A percentile compares a stretch with the other conserved stretches of the same genome.
Evolutionary conservation across 352 stramenopile species (phyloP).

Genomic region (Globisporangium rhizosaccharum): DNA sequence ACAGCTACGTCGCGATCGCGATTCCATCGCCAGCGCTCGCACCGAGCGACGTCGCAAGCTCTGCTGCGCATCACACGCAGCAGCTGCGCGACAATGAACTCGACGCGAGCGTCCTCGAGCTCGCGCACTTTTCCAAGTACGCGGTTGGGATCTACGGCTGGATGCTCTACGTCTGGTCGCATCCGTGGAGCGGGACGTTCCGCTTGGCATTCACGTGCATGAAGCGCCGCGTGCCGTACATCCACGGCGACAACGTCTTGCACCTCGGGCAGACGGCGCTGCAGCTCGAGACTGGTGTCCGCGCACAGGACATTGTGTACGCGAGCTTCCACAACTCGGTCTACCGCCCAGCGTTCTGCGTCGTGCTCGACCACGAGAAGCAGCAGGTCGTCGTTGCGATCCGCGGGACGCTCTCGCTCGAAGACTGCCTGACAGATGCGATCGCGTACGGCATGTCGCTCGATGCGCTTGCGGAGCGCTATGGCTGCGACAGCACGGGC

Average conservation of each 20-base stretch:
- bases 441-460: constrained; percentile 82
- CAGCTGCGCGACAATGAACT: constrained; percentile 43
- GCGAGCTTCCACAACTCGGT: constrained; percentile 77
- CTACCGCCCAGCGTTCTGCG: constrained; percentile 75
- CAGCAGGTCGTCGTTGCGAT: constrained; percentile 78
- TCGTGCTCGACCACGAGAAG: constrained; percentile 70
- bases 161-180: constrained; percentile 89
- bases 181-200: constrained; percentile 78
- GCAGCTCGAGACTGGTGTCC: constrained; percentile 68
- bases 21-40: constrained; percentile 26
- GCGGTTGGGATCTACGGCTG: constrained; percentile 84
- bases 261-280: constrained; percentile 73
- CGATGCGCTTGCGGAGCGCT: constrained; percentile 57
- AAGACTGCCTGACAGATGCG: constrained; percentile 84
- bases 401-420: constrained; percentile 76
- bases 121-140: constrained; percentile 85
- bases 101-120: constrained; percentile 41
- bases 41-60: constrained; percentile 11
- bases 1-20: constrained; percentile 44
- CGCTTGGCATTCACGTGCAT: constrained; percentile 71
- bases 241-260: constrained; percentile 86
- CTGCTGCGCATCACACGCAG: constrained; percentile 7
- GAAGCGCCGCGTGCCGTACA: constrained; percentile 50
- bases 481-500: constrained; percentile 57
- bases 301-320: constrained; percentile 72